Conservation (phyloP, 192 early-diverging fungal genomes). For the Coemansia furcata region DNA sequence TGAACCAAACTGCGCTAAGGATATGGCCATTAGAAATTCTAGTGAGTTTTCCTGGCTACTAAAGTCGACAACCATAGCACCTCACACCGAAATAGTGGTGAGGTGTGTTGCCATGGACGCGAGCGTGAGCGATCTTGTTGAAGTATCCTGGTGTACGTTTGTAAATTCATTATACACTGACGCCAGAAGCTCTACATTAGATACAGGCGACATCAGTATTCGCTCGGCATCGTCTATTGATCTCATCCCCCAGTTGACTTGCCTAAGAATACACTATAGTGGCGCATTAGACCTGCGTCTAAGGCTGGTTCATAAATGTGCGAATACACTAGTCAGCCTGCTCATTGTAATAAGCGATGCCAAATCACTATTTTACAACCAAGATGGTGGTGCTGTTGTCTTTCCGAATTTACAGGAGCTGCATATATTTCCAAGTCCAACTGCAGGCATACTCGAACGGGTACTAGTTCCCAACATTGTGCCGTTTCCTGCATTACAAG, state of each 20-base stretch:
- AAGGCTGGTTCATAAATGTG: background rate
- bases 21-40: too few species aligned
- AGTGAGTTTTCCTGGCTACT: too few species aligned
- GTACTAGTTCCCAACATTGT: background rate
- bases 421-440: background rate
- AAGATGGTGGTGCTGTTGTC: background rate
- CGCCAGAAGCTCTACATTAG: background rate
- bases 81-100: too few species aligned
- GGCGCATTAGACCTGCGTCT: background rate
- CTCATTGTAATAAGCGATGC: background rate
- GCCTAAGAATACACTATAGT: too few species aligned
- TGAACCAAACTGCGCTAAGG: too few species aligned
- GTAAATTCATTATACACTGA: too few species aligned
- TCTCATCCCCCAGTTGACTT: too few species aligned
- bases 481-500: background rate
- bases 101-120: too few species aligned
- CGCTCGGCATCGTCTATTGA: background rate
- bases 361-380: background rate
- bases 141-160: too few species aligned
- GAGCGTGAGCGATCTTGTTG: too few species aligned
- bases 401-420: slow-evolving; percentile 1
- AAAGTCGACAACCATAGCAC: too few species aligned
- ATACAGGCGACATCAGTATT: background rate
- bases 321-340: background rate
- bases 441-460: background rate